Evolutionary conservation across 495 filamentous ascomycete species (phyloP).

Genomic region (Opeltia flavorubescens): DNA sequence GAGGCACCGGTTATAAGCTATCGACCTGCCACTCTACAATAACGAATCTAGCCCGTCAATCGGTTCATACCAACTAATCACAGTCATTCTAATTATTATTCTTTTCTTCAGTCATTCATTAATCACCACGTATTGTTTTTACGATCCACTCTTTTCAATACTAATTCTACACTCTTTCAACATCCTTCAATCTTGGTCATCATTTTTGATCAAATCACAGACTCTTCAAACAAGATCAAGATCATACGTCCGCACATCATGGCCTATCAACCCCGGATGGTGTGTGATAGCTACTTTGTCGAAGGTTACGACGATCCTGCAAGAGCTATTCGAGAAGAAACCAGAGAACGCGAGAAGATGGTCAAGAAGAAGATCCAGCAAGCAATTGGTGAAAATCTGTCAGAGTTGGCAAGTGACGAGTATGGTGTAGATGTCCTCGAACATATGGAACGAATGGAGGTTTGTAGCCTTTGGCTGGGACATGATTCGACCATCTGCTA

Average conservation of each 20-base stretch:
- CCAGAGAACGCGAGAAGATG: slow-evolving; percentile 44
- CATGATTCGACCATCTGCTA: slow-evolving; percentile 3
- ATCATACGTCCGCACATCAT: slow-evolving; percentile 44
- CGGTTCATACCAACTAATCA: not conserved
- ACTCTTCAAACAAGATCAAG: not conserved
- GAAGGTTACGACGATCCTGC: slow-evolving; percentile 56
- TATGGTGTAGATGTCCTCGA: slow-evolving; percentile 84
- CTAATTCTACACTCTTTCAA: not conserved
- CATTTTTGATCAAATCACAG: not conserved
- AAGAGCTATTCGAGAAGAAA: slow-evolving; percentile 19
- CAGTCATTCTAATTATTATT: not conserved
- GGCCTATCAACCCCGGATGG: slow-evolving; percentile 49
- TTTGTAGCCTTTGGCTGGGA: slow-evolving; percentile 25
- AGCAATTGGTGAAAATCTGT: slow-evolving; percentile 76
- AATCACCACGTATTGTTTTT: not conserved
- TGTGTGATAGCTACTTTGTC: slow-evolving; percentile 72
- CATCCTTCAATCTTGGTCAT: no score
- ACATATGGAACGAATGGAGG: slow-evolving; percentile 96
- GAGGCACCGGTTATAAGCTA: not conserved
- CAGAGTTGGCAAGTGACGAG: slow-evolving; percentile 64
- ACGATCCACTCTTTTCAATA: not conserved
- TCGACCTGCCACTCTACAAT: not conserved
- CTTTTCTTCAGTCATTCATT: not conserved
- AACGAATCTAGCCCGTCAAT: not conserved
- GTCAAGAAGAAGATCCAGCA: slow-evolving; percentile 65